phyloP scores from a whole-genome alignment of 2,329 filamentous ascomycete species.

The Stemphylium beticola region DNA sequence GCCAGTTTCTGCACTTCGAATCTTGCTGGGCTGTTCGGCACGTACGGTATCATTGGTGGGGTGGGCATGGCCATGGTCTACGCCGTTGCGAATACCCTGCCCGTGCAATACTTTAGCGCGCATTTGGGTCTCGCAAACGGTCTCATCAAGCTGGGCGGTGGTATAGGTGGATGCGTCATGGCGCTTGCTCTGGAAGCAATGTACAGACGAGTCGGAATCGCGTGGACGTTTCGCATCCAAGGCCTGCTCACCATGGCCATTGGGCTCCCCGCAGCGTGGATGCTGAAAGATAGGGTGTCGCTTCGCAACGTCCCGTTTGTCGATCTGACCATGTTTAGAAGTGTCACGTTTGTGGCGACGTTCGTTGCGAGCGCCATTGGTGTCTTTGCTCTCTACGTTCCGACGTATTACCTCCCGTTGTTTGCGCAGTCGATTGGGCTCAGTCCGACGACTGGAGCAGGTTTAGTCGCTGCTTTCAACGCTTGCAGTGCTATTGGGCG shows the following conservation, averaged over 20 bases:
- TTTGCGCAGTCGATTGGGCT: conserved; percentile 37
- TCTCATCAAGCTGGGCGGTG: conserved; percentile 39
- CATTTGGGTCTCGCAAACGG: conserved; percentile 40
- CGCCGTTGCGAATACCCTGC: conserved; percentile 29
- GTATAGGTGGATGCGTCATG: conserved; percentile 36
- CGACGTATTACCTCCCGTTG: conserved; percentile 38
- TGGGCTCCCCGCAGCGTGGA: conserved; percentile 33
- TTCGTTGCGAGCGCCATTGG: conserved; percentile 35
- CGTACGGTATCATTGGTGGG: conserved; percentile 56
- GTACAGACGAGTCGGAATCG: conserved; percentile 34
- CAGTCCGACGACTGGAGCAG: conserved; percentile 34
- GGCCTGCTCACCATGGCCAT: conserved; percentile 33
- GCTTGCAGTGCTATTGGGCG: conserved; percentile 39
- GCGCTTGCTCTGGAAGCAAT: conserved; percentile 34
- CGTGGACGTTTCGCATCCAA: conserved; percentile 41
- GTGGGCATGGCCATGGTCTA: conserved; percentile 47
- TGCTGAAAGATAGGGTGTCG: conserved; percentile 34
- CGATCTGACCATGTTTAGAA: conserved; percentile 34
- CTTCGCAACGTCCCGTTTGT: conserved; percentile 29
- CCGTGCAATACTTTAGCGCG: conserved; percentile 39
- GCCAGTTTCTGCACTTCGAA: conserved; percentile 56
- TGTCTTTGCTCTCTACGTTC: conserved; percentile 39
- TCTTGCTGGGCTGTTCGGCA: conserved; percentile 57
- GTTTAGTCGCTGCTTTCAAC: conserved; percentile 36
- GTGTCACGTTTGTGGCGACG: conserved; percentile 27